Evolutionary conservation across 371 early-diverging fungal genomes (phyloP).

Genomic region (Chytridiales sp.): DNA sequence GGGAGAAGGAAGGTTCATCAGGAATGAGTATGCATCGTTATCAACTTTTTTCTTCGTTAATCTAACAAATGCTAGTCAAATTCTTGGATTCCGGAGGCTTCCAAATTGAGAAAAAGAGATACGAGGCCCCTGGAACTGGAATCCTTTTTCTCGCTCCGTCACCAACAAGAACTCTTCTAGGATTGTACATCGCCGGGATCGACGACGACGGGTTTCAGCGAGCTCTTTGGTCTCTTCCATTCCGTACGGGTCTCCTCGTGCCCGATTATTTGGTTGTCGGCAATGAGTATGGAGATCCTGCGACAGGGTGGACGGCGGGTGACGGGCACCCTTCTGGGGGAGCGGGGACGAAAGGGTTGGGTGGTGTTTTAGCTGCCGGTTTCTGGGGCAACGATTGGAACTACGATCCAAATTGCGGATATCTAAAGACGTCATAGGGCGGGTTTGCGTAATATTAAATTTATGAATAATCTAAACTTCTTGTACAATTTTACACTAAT

Average conservation of each 20-base stretch:
- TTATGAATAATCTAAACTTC: too few species aligned
- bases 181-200: slow-evolving; percentile 41
- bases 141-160: slow-evolving; percentile 47
- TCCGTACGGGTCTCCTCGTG: slow-evolving; percentile 46
- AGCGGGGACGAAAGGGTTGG: slow-evolving; percentile 45
- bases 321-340: slow-evolving; percentile 40
- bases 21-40: slow-evolving; percentile 21
- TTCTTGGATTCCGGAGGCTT: slow-evolving; percentile 43
- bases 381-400: slow-evolving; percentile 51
- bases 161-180: slow-evolving; percentile 45
- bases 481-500: too few species aligned
- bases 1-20: slow-evolving; percentile 37
- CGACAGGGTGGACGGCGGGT: slow-evolving; percentile 51
- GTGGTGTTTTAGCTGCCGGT: slow-evolving; percentile 49
- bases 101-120: slow-evolving; percentile 41
- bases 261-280: slow-evolving; percentile 36
- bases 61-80: slow-evolving; percentile 18
- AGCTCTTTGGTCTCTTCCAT: slow-evolving; percentile 48
- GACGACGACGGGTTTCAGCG: slow-evolving; percentile 41
- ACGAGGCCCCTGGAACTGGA: slow-evolving; percentile 54
- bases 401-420: slow-evolving; percentile 42
- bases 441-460: too few species aligned
- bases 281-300: slow-evolving; percentile 52
- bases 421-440: too few species aligned
- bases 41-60: neutral